phyloP scores from a whole-genome alignment of 495 filamentous ascomycete species.

The Penicillium nucicola region DNA sequence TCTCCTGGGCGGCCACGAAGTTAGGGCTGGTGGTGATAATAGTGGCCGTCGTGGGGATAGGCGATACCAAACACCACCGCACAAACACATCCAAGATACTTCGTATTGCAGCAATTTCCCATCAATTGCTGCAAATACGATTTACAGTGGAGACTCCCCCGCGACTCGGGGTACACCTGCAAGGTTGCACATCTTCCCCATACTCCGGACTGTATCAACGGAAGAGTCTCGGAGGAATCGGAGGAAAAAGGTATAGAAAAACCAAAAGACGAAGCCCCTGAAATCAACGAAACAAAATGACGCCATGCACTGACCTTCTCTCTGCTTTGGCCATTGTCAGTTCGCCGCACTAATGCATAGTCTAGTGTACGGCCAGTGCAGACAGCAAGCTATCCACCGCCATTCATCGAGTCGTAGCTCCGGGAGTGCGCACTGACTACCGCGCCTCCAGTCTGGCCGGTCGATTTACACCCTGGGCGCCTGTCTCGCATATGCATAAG shows the following conservation, averaged over 20 bases:
- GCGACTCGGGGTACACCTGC: constrained; percentile 12
- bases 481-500: constrained; percentile 5
- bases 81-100: no score
- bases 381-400: constrained; percentile 12
- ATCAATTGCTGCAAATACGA: neutral
- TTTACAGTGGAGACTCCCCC: neutral
- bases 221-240: neutral
- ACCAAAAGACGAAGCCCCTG: constrained; percentile 11
- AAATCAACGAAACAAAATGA: constrained; percentile 13
- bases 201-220: neutral
- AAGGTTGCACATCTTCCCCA: constrained; percentile 8
- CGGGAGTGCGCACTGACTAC: constrained; percentile 26
- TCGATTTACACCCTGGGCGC: constrained; percentile 5
- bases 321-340: constrained; percentile 22
- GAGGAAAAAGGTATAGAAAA: neutral
- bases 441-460: constrained; percentile 22
- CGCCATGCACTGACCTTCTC: constrained; percentile 21
- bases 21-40: neutral
- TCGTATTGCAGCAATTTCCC: no score
- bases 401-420: constrained; percentile 16
- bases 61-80: no score
- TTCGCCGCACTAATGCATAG: constrained; percentile 28
- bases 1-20: no score
- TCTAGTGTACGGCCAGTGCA: constrained; percentile 19
- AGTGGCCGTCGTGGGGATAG: neutral